Base-by-base conservation (phyloP, 2,329 filamentous ascomycete species). In the Beauveria brongniartii region DNA sequence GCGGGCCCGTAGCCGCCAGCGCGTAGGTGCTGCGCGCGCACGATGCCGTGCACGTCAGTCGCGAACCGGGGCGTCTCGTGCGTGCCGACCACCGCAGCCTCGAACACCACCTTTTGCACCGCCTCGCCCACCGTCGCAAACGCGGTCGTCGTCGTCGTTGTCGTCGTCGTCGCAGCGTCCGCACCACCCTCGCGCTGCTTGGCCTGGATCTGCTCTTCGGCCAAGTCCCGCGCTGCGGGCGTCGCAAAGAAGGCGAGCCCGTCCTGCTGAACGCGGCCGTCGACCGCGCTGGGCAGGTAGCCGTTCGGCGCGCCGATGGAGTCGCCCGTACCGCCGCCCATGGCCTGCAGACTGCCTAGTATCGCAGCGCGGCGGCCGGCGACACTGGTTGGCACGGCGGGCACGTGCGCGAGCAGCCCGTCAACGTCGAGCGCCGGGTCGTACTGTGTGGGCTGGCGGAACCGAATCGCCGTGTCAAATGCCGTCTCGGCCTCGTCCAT, bases 11-110 rank as follows among this genome's bases (percentile, higher is more conserved):
- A 78, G 48, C 74, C 74, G 64, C 71, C 71, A 16, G 72, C 68
- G 59, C 73, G 69, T 61, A 76, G 63, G 51, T 76, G 74, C 70
- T 71, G 73, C 63, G 70, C 69, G 60, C 72, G 69, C 47, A 74
- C 67, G 44, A 74, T 47, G 22, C 69, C 71, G 6, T 72, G 63
- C 6, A 73, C 67, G 30, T 76, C 73, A 43, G 64, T 63, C 18
- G 71, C 68, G 57, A 70, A 71, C 65, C 67, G 65, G 44, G 73
- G 70, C 51, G 69, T 66, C 68, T 75, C 72, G 63, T 77, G 70
- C 67, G 72, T 67, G 0, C 76, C 76, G 57, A 66, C 65, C 41
- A 78, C 64, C 20, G 70, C 73, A 43, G 65, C 64, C 26, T 73
- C 68, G 30, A 72, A 47, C 20, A 77, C 68, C 44, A 69, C 70